Conservation (phyloP, 78 protist species). For the Cavenderia fasciculata region DNA sequence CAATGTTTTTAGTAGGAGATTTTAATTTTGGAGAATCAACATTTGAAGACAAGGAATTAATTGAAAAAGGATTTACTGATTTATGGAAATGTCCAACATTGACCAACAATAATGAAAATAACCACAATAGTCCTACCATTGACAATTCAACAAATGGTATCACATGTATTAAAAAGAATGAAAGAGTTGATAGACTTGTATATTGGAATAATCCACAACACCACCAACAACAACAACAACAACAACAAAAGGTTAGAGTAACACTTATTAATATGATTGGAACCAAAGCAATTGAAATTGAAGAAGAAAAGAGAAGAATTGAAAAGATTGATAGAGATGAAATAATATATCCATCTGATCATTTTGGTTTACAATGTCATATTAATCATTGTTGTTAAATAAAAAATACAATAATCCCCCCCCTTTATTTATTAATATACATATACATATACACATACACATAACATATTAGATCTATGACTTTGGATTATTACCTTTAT, state of each 20-base stretch:
- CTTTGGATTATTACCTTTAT: no score
- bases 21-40: slow-evolving; percentile 36
- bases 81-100: slow-evolving; percentile 13
- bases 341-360: slow-evolving; percentile 53
- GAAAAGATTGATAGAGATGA: slow-evolving; percentile 32
- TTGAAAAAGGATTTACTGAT: slow-evolving; percentile 2
- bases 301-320: neutral
- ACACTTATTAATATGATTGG: slow-evolving; percentile 5
- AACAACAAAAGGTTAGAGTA: neutral
- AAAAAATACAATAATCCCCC: no score
- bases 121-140: slow-evolving; percentile 2
- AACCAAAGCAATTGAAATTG: slow-evolving; percentile 5
- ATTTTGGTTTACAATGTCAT: slow-evolving; percentile 54
- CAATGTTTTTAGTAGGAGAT: slow-evolving; percentile 57
- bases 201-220: slow-evolving; percentile 6
- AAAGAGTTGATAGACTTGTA: slow-evolving; percentile 4
- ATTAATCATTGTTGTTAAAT: no score
- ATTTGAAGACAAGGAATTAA: slow-evolving; percentile 12
- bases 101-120: neutral
- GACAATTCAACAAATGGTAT: no score
- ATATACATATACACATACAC: no score
- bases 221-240: neutral
- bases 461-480: no score
- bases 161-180: slow-evolving; percentile 15
- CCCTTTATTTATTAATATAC: no score